A percentile compares a stretch with the other conserved stretches of the same genome.
These are phyloP conservation scores for Boletus sp. DNA, from an alignment of 768 basidiomycete genomes.

Conservation along the genomic window DNA sequence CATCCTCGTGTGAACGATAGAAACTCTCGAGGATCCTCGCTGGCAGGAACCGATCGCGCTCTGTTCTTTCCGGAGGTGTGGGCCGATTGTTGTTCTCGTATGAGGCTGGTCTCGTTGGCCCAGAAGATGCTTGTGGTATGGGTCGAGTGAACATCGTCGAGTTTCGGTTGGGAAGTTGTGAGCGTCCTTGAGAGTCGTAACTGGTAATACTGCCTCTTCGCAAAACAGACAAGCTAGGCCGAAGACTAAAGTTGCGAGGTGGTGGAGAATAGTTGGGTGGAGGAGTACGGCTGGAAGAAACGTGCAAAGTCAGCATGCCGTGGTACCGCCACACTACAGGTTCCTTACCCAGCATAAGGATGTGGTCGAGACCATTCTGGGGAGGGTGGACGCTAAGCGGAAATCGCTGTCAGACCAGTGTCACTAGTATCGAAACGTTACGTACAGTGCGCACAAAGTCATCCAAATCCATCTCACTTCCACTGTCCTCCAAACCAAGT, in stretches of 20 bases:
- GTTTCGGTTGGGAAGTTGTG: slow-evolving; percentile 12
- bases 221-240: slow-evolving; percentile 13
- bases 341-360: slow-evolving; percentile 26
- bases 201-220: slow-evolving; percentile 8
- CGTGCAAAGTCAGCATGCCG: slow-evolving; percentile 1
- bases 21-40: slow-evolving; percentile 21
- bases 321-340: background rate
- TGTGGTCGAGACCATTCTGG: slow-evolving; percentile 25
- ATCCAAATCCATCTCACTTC: slow-evolving; percentile 28
- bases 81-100: slow-evolving; percentile 16
- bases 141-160: slow-evolving; percentile 7
- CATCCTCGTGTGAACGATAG: slow-evolving; percentile 23
- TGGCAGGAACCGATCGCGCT: slow-evolving; percentile 25
- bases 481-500: slow-evolving; percentile 23
- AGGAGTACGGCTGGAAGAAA: slow-evolving; percentile 20
- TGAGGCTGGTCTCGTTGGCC: slow-evolving; percentile 3
- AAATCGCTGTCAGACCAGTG: slow-evolving; percentile 1
- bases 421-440: background rate
- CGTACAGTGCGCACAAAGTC: slow-evolving; percentile 15
- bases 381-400: slow-evolving; percentile 22
- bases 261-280: slow-evolving; percentile 22
- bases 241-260: slow-evolving; percentile 14
- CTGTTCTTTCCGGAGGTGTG: slow-evolving; percentile 16
- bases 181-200: slow-evolving; percentile 7
- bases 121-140: slow-evolving; percentile 6